Evolutionary conservation across 1,139 yeast genomes (phyloP), one percentile per base, ranked within the genome.

Genomic region (Geotrichum klebahnii): DNA sequence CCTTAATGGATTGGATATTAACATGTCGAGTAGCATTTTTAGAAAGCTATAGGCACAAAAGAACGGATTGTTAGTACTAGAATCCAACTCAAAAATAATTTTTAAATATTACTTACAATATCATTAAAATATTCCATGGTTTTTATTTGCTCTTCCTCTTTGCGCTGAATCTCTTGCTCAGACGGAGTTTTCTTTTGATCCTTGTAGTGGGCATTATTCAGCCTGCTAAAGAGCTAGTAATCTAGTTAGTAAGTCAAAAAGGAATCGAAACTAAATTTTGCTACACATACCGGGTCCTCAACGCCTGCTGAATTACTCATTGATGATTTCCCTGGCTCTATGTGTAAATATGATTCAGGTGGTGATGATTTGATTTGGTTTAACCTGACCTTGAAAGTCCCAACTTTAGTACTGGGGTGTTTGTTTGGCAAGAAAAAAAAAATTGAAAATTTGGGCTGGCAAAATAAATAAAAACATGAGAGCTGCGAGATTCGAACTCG

Each of bases 401-500:
- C n/a, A 26, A 26, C 10, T 26, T 26, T 8, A 10, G 29, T 10
- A 26, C 10, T 26, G 29, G 29, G 29, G 10, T 26, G 10, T 31
- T 31, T 31, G 34, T 10, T 5, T 31, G 14, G 5, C 16, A n/a
- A 10, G 19, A 6, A 9, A 22, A 33, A 43, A 33, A 33, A 43
- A 23, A 2, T 34, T 38, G 16, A 24, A 23, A 20, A 19, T 20
- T n/a, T n/a, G n/a, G n/a, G n/a, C n/a, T n/a, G n/a, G n/a, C n/a
- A 24, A 39, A 19, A n/a, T n/a, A n/a, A 22, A 23, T 23, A 29
- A 58, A 49, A 61, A 59, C 50, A 34, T 61, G 71, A 65, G 69
- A 67, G 68, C 69, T 68, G 65, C 70, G 71, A 67, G 71, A 68
- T 68, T 67, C 69, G 71, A 67, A 67, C 71, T 67, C 71, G 70